phyloP scores from a whole-genome alignment of 192 early-diverging fungal genomes.

The Linnemannia schmuckeri region DNA sequence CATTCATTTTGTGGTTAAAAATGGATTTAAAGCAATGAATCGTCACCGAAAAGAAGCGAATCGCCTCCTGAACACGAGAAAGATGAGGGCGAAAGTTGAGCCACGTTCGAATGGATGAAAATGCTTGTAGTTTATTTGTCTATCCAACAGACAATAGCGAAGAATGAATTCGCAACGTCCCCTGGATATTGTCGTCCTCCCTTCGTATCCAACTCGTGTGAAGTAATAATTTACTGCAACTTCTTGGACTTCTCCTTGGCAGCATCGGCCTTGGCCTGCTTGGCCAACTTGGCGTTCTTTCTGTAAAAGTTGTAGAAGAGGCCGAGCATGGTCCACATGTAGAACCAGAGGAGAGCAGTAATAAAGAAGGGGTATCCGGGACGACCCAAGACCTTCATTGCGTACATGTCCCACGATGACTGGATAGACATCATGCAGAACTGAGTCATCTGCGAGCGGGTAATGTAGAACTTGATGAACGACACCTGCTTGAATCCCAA shows the following conservation, averaged over 20 bases:
- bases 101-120: background rate
- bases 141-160: background rate
- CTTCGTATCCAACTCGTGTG: background rate
- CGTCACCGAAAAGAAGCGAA: background rate
- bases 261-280: constrained; percentile 32
- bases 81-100: background rate
- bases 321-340: constrained; percentile 77
- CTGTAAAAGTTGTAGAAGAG: constrained; percentile 74
- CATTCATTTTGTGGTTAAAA: background rate
- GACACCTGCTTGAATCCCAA: constrained; percentile 66
- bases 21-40: background rate
- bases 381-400: constrained; percentile 47
- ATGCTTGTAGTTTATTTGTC: background rate
- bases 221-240: constrained; percentile 28
- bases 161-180: too few species aligned
- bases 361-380: constrained; percentile 64
- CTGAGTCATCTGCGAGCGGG: constrained; percentile 76
- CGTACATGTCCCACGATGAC: constrained; percentile 61
- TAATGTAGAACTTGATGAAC: constrained; percentile 75
- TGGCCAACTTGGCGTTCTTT: constrained; percentile 60
- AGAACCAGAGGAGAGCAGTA: constrained; percentile 68
- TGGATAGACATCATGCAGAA: constrained; percentile 72
- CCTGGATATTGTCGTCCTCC: background rate
- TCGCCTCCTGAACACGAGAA: background rate
- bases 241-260: constrained; percentile 53